Percentiles rank a stretch among this genome's conserved stretches.
Evolutionary conservation across 208 protist genomes (phyloP).

Genomic region (Leishmania gerbilli): DNA sequence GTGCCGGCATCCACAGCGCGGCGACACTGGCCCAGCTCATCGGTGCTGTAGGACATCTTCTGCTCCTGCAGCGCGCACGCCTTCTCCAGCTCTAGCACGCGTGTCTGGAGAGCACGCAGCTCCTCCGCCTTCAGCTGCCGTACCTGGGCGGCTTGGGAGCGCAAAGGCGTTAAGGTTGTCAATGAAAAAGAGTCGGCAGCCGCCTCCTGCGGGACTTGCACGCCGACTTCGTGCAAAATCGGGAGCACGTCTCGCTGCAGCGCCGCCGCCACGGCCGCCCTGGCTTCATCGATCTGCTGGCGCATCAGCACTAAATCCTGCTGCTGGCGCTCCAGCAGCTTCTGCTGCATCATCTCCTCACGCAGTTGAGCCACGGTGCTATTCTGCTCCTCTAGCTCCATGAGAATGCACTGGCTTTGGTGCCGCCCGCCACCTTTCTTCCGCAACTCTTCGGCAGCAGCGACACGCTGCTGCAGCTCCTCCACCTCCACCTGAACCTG

Average conservation of each 20-base stretch:
- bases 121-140: constrained; percentile 34
- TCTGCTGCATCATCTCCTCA: constrained; percentile 54
- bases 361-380: constrained; percentile 44
- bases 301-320: constrained; percentile 50
- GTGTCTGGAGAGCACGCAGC: constrained; percentile 29
- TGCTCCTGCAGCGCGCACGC: constrained; percentile 39
- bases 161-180: constrained; percentile 16
- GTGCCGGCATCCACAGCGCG: background rate
- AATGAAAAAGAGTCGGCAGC: constrained; percentile 8
- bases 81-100: constrained; percentile 37
- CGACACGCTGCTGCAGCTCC: constrained; percentile 50
- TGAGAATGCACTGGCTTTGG: constrained; percentile 40
- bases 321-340: constrained; percentile 38
- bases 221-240: constrained; percentile 28
- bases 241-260: constrained; percentile 46
- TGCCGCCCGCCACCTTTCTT: constrained; percentile 39
- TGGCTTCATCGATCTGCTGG: constrained; percentile 39
- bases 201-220: constrained; percentile 10
- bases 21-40: constrained; percentile 27
- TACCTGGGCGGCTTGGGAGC: constrained; percentile 22
- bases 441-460: constrained; percentile 48
- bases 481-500: constrained; percentile 34
- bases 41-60: constrained; percentile 22
- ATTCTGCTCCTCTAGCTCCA: constrained; percentile 61
- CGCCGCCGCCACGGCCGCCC: constrained; percentile 24